Conservation (phyloP, 306 rosid genomes). For the Glycine latifolia region DNA sequence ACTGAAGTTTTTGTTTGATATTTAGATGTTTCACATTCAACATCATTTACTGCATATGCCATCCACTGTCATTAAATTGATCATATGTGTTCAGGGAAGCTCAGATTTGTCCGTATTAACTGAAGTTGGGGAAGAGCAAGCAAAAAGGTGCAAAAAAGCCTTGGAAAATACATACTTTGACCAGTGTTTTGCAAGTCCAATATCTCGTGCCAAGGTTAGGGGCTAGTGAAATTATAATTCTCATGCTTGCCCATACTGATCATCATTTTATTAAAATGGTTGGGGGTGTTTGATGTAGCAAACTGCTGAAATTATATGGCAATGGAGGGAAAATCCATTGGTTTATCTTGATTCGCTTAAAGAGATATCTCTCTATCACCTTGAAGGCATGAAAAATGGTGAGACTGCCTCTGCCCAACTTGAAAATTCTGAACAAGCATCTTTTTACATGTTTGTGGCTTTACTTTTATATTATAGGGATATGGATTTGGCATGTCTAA, state of each 20-base stretch:
- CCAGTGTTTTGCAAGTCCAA: constrained; percentile 75
- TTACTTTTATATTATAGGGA: constrained; percentile 5
- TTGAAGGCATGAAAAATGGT: constrained; percentile 93
- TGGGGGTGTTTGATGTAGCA: constrained; percentile 58
- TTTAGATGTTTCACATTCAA: constrained; percentile 3
- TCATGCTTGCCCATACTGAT: constrained; percentile 15
- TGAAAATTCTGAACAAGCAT: neutral
- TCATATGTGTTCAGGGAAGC: constrained; percentile 56
- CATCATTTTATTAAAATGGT: constrained; percentile 31
- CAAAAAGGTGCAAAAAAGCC: constrained; percentile 71
- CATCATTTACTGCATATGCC: neutral
- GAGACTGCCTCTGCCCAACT: constrained; percentile 46
- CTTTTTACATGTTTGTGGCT: constrained; percentile 11
- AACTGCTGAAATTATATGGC: constrained; percentile 80
- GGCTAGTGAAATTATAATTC: constrained; percentile 19
- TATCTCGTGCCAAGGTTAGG: constrained; percentile 82
- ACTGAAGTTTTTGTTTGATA: neutral
- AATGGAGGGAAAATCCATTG: constrained; percentile 67
- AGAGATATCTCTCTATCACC: constrained; percentile 74
- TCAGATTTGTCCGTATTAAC: constrained; percentile 77
- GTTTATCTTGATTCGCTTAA: constrained; percentile 70
- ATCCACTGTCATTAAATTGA: constrained; percentile 36
- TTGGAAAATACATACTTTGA: constrained; percentile 65
- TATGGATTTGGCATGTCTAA: neutral
- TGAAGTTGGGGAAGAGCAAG: constrained; percentile 67